Percentiles rank a stretch among this genome's conserved stretches.
phyloP scores from a whole-genome alignment of 2,329 filamentous ascomycete species.

The Fusarium sublunatum region DNA sequence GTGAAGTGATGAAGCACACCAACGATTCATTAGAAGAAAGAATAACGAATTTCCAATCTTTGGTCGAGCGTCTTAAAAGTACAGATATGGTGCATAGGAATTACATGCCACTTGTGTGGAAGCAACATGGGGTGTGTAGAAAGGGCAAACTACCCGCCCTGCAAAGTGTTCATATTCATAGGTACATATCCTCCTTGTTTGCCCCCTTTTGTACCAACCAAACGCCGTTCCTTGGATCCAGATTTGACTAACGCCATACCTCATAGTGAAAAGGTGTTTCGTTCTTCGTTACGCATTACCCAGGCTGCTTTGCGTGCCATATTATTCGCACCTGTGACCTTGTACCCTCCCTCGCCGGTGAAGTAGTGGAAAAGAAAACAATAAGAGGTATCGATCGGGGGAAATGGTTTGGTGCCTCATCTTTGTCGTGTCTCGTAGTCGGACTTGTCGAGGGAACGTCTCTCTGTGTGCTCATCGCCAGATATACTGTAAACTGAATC shows the following conservation, averaged over 20 bases:
- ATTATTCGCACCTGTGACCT: background rate
- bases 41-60: too few species aligned
- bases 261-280: conserved; percentile 2
- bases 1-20: too few species aligned
- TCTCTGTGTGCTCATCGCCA: conserved; percentile 9
- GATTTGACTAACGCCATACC: background rate
- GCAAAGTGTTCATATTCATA: conserved; percentile 1
- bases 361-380: background rate
- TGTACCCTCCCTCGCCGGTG: background rate
- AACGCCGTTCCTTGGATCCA: conserved; percentile 9
- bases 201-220: background rate
- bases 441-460: conserved; percentile 7
- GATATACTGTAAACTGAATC: conserved; percentile 10
- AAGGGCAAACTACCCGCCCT: conserved; percentile 3
- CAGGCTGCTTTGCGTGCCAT: background rate
- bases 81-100: background rate
- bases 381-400: background rate
- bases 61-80: background rate
- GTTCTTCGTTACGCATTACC: conserved; percentile 24
- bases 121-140: background rate
- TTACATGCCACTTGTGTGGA: background rate
- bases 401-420: background rate
- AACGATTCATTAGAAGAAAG: too few species aligned
- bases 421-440: background rate
- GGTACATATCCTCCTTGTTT: background rate